These are phyloP conservation scores for Friedmanniomyces simplex DNA, from an alignment of 495 filamentous ascomycete genomes.

Conservation along the genomic window DNA sequence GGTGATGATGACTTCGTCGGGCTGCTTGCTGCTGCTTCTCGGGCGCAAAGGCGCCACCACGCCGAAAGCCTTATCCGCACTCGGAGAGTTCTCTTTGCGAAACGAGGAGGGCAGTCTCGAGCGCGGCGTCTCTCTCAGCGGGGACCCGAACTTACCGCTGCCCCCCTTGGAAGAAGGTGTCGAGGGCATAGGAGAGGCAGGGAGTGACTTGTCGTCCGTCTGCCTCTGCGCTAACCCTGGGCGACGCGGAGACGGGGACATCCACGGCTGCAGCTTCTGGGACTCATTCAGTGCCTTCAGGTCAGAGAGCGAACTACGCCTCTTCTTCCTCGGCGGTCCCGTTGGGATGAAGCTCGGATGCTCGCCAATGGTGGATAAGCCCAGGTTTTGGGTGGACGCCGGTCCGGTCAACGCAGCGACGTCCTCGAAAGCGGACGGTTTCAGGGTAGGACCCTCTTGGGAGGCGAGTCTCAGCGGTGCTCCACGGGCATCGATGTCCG, in stretches of 20 bases:
- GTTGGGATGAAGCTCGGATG: constrained; percentile 22
- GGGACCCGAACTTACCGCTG: constrained; percentile 23
- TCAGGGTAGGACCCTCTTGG: constrained; percentile 42
- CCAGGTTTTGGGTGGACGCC: constrained; percentile 15
- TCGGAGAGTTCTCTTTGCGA: constrained; percentile 32
- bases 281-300: constrained; percentile 45
- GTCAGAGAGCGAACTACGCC: constrained; percentile 87
- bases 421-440: constrained; percentile 42
- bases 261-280: constrained; percentile 25
- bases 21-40: constrained; percentile 29
- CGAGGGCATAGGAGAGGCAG: constrained; percentile 17
- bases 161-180: constrained; percentile 22
- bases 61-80: constrained; percentile 9
- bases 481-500: constrained; percentile 54
- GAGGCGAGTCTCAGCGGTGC: constrained; percentile 34
- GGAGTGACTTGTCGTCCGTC: constrained; percentile 20
- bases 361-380: constrained; percentile 38
- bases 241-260: constrained; percentile 12
- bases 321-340: constrained; percentile 56
- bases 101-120: constrained; percentile 18
- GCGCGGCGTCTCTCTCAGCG: constrained; percentile 11
- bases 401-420: neutral
- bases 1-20: constrained; percentile 34
- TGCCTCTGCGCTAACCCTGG: constrained; percentile 1
- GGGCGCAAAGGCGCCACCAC: constrained; percentile 13